Percentiles rank a stretch among this genome's conserved stretches.
phyloP scores from a whole-genome alignment of 192 early-diverging fungal genomes.

The Jimgerdemannia flammicorona region DNA sequence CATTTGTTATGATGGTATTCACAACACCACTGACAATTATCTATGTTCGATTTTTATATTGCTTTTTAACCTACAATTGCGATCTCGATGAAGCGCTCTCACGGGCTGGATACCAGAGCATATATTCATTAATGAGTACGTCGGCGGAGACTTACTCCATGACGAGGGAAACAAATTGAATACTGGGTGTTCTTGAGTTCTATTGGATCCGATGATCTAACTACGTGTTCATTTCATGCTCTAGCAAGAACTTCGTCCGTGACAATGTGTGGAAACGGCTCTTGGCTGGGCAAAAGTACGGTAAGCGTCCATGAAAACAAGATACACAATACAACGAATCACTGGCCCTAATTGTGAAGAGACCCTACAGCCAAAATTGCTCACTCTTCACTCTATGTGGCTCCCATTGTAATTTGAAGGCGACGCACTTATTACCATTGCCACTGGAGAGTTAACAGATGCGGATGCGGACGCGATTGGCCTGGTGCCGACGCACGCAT shows the following conservation, averaged over 20 bases:
- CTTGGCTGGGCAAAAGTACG: slow-evolving; percentile 58
- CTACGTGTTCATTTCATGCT: too few species aligned
- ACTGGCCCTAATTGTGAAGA: neutral
- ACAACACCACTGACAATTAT: neutral
- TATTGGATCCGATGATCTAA: too few species aligned
- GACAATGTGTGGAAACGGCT: slow-evolving; percentile 75
- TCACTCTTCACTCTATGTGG: neutral
- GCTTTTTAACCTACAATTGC: neutral
- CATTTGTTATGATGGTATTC: slow-evolving; percentile 15
- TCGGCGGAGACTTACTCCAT: neutral
- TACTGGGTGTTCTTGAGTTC: too few species aligned
- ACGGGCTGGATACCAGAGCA: slow-evolving; percentile 96
- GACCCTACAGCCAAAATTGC: neutral
- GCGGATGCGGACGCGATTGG: slow-evolving; percentile 63
- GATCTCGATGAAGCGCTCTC: slow-evolving; percentile 50
- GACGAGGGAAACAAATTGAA: too few species aligned
- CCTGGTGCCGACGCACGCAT: slow-evolving; percentile 86
- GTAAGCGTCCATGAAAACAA: slow-evolving; percentile 15
- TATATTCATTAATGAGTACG: slow-evolving; percentile 75
- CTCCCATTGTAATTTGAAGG: too few species aligned
- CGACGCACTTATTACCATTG: slow-evolving; percentile 75
- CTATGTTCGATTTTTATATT: too few species aligned
- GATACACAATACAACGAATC: neutral
- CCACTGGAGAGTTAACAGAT: slow-evolving; percentile 74
- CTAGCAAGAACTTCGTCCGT: slow-evolving; percentile 48